Evolutionary conservation across 208 protist genomes (phyloP), one percentile per base, ranked within the genome.

Genomic region (Wallacemonas collosoma): DNA sequence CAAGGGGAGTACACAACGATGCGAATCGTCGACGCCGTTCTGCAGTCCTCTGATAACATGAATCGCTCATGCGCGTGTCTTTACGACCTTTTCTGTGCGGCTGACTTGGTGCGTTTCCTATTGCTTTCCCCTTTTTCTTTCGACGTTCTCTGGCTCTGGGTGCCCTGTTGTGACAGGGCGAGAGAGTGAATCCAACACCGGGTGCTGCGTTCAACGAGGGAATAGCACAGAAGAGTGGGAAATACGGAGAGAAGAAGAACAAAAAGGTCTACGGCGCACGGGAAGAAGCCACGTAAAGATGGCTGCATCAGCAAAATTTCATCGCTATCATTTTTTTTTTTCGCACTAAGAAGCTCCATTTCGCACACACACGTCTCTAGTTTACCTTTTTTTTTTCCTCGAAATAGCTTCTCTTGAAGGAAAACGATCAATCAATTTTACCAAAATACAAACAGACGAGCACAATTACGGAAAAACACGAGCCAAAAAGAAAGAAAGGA

Each of bases 391-490:
- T 17, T 57, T 17, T 6, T 57, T 15, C 14, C 26, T 35, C 53
- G 53, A 57, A 57, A 36, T 38, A 15, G 17, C 11, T 35, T 15
- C 14, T 0, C 35, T 12, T n/a, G n/a, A 56, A 61, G 60, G 36
- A 65, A 47, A 53, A 47, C 48, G 39, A 7, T 47, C 56, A n/a
- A 69, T 26, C 47, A 75, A 70, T 50, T 50, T 50, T 50, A 50
- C 45, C 26, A 62, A 48, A 75, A 35, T n/a, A 39, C 4, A 56
- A 8, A 67, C 38, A 73, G 66, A 55, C 7, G 54, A 53, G 26
- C 44, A 66, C 54, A 73, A 73, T 1, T 58, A 58, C 53, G 53
- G 26, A 14, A 72, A 74, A 38, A 64, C 40, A 71, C 8, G 17
- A 62, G 26, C 53, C 17, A 6, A 60, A 54, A 45, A 36, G 26